These are phyloP conservation scores for Quercus phellos DNA, from an alignment of 331 rosid species.

Conservation along the genomic window DNA sequence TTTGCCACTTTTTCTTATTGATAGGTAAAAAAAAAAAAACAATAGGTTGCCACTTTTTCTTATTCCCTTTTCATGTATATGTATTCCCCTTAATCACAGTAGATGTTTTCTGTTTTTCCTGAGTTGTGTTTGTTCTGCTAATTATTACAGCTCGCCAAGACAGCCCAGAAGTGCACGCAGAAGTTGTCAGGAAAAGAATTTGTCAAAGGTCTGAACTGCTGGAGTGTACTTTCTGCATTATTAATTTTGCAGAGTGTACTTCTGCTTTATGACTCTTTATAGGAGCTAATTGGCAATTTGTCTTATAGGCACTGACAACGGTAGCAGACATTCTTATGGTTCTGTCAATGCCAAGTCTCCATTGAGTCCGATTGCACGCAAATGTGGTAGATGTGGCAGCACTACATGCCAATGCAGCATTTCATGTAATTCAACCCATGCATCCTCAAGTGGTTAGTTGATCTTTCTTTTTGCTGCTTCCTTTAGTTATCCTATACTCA, in stretches of 20 bases:
- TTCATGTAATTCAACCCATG: slow-evolving; percentile 26
- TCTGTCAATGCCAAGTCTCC: slow-evolving; percentile 30
- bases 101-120: not conserved
- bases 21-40: no score
- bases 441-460: slow-evolving; percentile 44
- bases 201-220: slow-evolving; percentile 45
- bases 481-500: not conserved
- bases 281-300: slow-evolving; percentile 41
- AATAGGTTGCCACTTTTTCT: not conserved
- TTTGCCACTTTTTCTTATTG: not conserved
- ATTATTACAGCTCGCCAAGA: slow-evolving; percentile 41
- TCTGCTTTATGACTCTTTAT: slow-evolving; percentile 32
- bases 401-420: slow-evolving; percentile 34
- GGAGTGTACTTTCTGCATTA: slow-evolving; percentile 14
- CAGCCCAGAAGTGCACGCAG: slow-evolving; percentile 23
- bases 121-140: slow-evolving; percentile 24
- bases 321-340: slow-evolving; percentile 27
- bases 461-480: slow-evolving; percentile 11
- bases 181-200: slow-evolving; percentile 37
- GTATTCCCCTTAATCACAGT: not conserved
- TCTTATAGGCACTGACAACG: slow-evolving; percentile 45
- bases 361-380: slow-evolving; percentile 12
- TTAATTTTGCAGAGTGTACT: no score
- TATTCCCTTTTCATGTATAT: not conserved
- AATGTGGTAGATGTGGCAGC: slow-evolving; percentile 33